These are phyloP conservation scores for Candida frijolesensis DNA, from an alignment of 1,139 yeast species.

Conservation along the genomic window DNA sequence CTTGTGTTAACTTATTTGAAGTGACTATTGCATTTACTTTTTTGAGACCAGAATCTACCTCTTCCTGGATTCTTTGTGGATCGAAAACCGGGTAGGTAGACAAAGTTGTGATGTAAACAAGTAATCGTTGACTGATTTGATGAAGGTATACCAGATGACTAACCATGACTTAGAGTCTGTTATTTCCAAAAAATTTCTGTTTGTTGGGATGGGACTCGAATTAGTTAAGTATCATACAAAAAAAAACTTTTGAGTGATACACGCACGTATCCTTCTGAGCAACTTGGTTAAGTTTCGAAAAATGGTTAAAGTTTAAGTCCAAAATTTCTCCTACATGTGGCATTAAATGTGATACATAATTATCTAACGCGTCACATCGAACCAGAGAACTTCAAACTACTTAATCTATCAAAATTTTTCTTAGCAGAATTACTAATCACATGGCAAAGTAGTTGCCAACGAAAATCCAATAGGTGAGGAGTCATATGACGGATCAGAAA, in stretches of 20 bases:
- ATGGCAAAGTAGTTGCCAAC: too few relatives aligned
- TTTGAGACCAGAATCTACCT: slow-evolving; percentile 7
- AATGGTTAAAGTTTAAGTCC: neutral
- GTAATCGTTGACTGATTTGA: slow-evolving; percentile 8
- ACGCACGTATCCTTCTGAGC: neutral
- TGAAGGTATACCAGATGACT: slow-evolving; percentile 2
- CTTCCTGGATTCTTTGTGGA: slow-evolving; percentile 13
- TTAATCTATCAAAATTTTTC: neutral
- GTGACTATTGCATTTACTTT: slow-evolving; percentile 7
- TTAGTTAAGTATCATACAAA: neutral
- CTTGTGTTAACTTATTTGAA: neutral
- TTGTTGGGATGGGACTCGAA: neutral
- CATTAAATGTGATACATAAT: neutral
- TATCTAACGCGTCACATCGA: neutral
- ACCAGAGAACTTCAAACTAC: neutral
- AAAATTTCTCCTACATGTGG: neutral
- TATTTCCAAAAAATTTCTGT: neutral
- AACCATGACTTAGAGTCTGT: neutral
- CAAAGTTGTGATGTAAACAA: slow-evolving; percentile 17
- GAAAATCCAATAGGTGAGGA: too few relatives aligned
- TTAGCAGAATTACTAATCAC: neutral
- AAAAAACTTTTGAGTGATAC: neutral
- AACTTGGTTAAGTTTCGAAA: neutral
- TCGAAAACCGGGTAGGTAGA: slow-evolving; percentile 19
- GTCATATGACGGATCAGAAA: too few relatives aligned